Evolutionary conservation across 257 asterid genomes (phyloP).

Genomic region (Orobanche coerulescens): DNA sequence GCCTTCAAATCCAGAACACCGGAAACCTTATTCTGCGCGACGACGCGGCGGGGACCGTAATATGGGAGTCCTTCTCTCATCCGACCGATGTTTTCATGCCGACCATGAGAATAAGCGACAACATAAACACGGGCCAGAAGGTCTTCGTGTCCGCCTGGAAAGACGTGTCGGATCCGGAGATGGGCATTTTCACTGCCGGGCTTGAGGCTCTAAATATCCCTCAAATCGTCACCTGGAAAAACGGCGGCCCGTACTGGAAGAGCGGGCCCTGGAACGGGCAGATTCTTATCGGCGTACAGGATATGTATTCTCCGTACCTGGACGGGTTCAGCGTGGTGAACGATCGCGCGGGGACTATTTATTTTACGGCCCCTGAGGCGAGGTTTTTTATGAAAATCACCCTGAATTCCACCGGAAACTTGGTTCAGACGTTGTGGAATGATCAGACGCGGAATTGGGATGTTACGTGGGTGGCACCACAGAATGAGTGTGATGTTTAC

Average conservation of each 20-base stretch:
- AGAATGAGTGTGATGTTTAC: slow-evolving; percentile 33
- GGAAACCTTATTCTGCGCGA: slow-evolving; percentile 37
- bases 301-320: slow-evolving; percentile 38
- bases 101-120: slow-evolving; percentile 26
- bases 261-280: slow-evolving; percentile 64
- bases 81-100: slow-evolving; percentile 36
- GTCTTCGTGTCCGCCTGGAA: slow-evolving; percentile 37
- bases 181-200: slow-evolving; percentile 33
- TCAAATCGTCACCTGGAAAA: slow-evolving; percentile 37
- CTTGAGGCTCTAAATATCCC: slow-evolving; percentile 31
- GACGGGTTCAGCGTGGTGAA: slow-evolving; percentile 34
- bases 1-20: slow-evolving; percentile 25
- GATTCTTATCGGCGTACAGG: slow-evolving; percentile 45
- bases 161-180: slow-evolving; percentile 25
- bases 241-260: slow-evolving; percentile 36
- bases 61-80: slow-evolving; percentile 42
- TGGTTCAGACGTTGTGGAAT: slow-evolving; percentile 34
- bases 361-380: slow-evolving; percentile 28
- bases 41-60: background rate
- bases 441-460: slow-evolving; percentile 30
- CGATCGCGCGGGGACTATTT: slow-evolving; percentile 20
- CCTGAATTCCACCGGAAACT: slow-evolving; percentile 32
- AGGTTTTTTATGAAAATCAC: slow-evolving; percentile 21
- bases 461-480: slow-evolving; percentile 22
- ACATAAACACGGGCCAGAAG: slow-evolving; percentile 27